A percentile compares a stretch with the other conserved stretches of the same genome.
These are phyloP conservation scores for Rhodotorula kratochvilovae DNA, from an alignment of 768 basidiomycete genomes.

Conservation along the genomic window DNA sequence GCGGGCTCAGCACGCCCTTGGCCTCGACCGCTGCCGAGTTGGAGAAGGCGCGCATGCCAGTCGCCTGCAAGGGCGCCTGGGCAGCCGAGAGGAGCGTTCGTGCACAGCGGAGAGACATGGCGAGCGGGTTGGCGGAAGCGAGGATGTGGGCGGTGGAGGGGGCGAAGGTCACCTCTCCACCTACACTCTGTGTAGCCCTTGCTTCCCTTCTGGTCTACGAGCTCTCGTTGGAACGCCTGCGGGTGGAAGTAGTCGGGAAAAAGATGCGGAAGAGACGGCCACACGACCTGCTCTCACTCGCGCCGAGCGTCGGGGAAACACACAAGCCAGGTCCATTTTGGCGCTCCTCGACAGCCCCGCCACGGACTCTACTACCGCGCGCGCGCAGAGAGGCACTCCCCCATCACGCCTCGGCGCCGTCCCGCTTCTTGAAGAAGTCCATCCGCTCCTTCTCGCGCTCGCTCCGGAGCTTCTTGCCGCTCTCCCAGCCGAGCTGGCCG, in stretches of 20 bases:
- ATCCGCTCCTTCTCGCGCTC: conserved; percentile 32
- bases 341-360: too few relatives aligned
- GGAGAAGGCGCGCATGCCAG: conserved; percentile 14
- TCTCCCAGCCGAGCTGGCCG: conserved; percentile 50
- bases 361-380: background rate
- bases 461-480: conserved; percentile 19
- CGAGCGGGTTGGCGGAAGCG: background rate
- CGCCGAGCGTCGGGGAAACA: too few relatives aligned
- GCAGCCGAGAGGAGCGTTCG: background rate
- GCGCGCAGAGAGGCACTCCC: background rate
- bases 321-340: too few relatives aligned
- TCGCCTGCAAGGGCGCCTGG: background rate
- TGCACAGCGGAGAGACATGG: conserved; percentile 1
- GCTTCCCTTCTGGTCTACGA: too few relatives aligned
- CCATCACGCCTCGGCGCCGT: background rate
- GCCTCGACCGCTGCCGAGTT: background rate
- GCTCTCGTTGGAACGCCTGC: too few relatives aligned
- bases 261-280: too few relatives aligned
- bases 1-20: conserved; percentile 25
- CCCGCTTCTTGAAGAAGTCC: conserved; percentile 35
- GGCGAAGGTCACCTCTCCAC: too few relatives aligned
- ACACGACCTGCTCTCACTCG: too few relatives aligned
- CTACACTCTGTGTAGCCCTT: too few relatives aligned
- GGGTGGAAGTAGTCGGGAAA: too few relatives aligned
- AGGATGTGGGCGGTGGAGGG: background rate